Percentiles rank a stretch among this genome's conserved stretches.
Evolutionary conservation across 495 filamentous ascomycete species (phyloP).

Genomic region (Tuber umbilicatum): DNA sequence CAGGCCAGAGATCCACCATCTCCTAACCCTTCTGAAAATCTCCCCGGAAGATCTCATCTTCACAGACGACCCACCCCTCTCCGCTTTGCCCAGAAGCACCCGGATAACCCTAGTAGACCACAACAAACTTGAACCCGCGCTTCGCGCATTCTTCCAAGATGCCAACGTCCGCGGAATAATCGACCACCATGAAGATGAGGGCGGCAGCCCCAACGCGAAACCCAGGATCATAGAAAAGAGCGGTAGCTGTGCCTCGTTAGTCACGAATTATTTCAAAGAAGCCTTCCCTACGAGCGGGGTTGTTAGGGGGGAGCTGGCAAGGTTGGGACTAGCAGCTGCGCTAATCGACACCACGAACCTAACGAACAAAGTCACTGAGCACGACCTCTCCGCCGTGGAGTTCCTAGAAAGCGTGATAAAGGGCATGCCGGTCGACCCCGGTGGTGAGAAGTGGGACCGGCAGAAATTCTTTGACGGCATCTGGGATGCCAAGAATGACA

Average conservation of each 20-base stretch:
- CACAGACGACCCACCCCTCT: conserved; percentile 26
- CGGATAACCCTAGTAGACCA: conserved; percentile 71
- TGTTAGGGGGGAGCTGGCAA: conserved; percentile 53
- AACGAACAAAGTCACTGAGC: conserved; percentile 63
- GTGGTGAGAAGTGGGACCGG: conserved; percentile 50
- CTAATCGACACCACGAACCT: conserved; percentile 81
- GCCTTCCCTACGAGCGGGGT: conserved; percentile 51
- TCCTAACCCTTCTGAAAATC: conserved; percentile 48
- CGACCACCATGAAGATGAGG: conserved; percentile 87
- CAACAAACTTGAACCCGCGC: conserved; percentile 62
- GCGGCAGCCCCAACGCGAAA: conserved; percentile 44
- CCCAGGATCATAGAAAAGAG: conserved; percentile 60
- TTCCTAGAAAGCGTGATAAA: conserved; percentile 53
- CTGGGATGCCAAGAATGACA: conserved; percentile 61
- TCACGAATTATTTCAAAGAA: conserved; percentile 56
- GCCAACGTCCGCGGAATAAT: conserved; percentile 59
- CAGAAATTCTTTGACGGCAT: conserved; percentile 58
- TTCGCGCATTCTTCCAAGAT: conserved; percentile 46
- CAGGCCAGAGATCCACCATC: conserved; percentile 69
- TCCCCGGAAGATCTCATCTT: conserved; percentile 50
- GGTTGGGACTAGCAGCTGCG: conserved; percentile 70
- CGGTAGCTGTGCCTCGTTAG: conserved; percentile 70
- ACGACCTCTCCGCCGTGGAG: conserved; percentile 58
- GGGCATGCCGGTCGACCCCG: conserved; percentile 10
- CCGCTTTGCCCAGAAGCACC: conserved; percentile 43